Evolutionary conservation across 352 stramenopile species (phyloP).

Genomic region (Globisporangium canariense): DNA sequence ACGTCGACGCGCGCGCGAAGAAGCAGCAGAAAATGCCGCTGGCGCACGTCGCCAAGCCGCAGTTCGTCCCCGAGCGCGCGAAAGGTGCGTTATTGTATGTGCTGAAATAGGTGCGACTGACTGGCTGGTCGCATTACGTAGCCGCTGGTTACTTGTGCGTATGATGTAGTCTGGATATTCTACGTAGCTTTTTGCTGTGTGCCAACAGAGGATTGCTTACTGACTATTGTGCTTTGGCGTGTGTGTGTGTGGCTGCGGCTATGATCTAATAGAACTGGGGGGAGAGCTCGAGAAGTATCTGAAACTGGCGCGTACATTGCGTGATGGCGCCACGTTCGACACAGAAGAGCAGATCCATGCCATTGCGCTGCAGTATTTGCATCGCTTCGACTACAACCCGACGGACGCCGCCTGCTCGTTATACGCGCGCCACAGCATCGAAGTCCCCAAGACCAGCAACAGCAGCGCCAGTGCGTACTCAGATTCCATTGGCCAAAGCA

Average conservation of each 20-base stretch:
- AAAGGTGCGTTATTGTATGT: constrained; percentile 30
- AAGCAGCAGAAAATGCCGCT: constrained; percentile 26
- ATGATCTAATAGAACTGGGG: constrained; percentile 35
- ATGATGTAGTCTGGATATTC: background rate
- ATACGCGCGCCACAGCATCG: constrained; percentile 80
- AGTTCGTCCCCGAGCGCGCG: constrained; percentile 50
- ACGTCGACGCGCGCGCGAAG: constrained; percentile 17
- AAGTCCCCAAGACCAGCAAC: constrained; percentile 39
- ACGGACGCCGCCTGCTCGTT: constrained; percentile 75
- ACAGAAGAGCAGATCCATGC: constrained; percentile 69
- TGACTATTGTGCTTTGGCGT: background rate
- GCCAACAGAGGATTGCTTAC: background rate
- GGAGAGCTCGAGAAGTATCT: constrained; percentile 77
- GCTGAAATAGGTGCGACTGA: background rate
- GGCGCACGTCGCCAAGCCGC: constrained; percentile 29
- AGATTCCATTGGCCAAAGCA: background rate
- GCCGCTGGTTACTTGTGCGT: background rate
- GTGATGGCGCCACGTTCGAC: constrained; percentile 79
- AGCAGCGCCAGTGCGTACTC: background rate
- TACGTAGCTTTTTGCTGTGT: background rate
- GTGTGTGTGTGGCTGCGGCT: background rate
- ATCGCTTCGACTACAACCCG: constrained; percentile 80
- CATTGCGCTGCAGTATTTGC: constrained; percentile 71
- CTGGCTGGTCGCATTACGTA: background rate
- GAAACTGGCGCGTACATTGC: constrained; percentile 63